Evolutionary conservation across 2,329 filamentous ascomycete genomes (phyloP).

Genomic region (Trichophyton benhamiae): DNA sequence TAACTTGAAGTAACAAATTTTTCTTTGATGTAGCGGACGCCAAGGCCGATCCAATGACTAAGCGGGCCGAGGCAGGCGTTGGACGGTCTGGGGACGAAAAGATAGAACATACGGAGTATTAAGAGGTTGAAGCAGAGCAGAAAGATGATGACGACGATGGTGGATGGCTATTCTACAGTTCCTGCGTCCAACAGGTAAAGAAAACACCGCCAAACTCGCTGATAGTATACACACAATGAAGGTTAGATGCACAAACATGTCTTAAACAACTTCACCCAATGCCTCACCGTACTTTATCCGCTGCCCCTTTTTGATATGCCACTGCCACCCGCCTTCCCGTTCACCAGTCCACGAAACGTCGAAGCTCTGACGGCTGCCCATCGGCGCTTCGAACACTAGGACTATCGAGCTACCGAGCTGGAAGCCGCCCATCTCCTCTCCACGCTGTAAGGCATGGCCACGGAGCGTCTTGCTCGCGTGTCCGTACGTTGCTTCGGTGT

Average conservation of each 20-base stretch:
- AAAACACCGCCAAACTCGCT: not conserved
- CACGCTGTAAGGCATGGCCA: conserved; percentile 70
- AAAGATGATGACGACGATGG: not conserved
- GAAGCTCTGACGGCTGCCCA: conserved; percentile 44
- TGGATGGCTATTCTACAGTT: not conserved
- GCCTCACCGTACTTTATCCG: conserved; percentile 80
- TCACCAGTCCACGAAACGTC: conserved; percentile 50
- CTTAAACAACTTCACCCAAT: conserved; percentile 52
- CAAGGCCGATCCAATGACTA: not conserved
- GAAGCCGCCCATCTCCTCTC: conserved; percentile 98
- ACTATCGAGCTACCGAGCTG: conserved; percentile 91
- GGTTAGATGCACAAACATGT: not conserved
- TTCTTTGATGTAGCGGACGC: not conserved
- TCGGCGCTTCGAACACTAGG: conserved; percentile 87
- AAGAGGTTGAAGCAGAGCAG: not conserved
- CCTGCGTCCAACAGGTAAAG: not conserved
- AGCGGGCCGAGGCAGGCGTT: not conserved
- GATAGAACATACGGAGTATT: too few relatives aligned
- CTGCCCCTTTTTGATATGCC: conserved; percentile 78
- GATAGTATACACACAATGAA: not conserved
- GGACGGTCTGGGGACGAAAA: too few relatives aligned
- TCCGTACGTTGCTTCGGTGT: conserved; percentile 79
- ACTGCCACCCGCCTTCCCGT: conserved; percentile 61
- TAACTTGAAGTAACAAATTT: not conserved
- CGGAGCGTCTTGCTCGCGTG: conserved; percentile 63